phyloP scores from a whole-genome alignment of 2,329 filamentous ascomycete genomes.

The Pseudopithomyces maydicus region DNA sequence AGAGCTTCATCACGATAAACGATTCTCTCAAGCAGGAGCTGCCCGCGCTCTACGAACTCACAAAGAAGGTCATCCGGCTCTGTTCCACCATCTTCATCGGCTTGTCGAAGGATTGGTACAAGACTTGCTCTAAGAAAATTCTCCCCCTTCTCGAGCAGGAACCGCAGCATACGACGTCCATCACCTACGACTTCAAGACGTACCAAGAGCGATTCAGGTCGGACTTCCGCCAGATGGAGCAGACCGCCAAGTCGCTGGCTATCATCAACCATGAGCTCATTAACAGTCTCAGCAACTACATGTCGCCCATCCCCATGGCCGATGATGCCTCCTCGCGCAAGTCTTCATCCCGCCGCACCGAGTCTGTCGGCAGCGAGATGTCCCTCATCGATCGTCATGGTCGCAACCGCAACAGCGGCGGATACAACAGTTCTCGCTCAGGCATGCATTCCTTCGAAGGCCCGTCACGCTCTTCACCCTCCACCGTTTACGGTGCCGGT shows the following conservation, averaged over 20 bases:
- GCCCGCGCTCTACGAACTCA: slow-evolving; percentile 79
- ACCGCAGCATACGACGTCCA: slow-evolving; percentile 47
- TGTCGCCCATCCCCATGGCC: slow-evolving; percentile 56
- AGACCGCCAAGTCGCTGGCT: slow-evolving; percentile 70
- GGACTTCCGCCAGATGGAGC: slow-evolving; percentile 78
- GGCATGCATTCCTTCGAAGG: slow-evolving; percentile 33
- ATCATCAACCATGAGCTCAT: slow-evolving; percentile 76
- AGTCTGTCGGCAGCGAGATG: slow-evolving; percentile 47
- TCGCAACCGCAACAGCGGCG: slow-evolving; percentile 68
- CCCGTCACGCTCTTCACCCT: slow-evolving; percentile 34
- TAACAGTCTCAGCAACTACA: slow-evolving; percentile 64
- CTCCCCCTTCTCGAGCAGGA: slow-evolving; percentile 69
- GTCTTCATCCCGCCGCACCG: slow-evolving; percentile 50
- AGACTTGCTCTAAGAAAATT: slow-evolving; percentile 83
- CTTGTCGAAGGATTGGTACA: slow-evolving; percentile 83
- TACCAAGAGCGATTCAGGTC: slow-evolving; percentile 78
- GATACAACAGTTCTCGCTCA: slow-evolving; percentile 55
- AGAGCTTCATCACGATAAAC: slow-evolving; percentile 90
- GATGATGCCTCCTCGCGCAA: slow-evolving; percentile 50
- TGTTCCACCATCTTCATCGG: slow-evolving; percentile 83
- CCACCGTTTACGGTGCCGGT: slow-evolving; percentile 19
- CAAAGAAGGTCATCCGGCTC: slow-evolving; percentile 81
- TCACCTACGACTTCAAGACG: slow-evolving; percentile 71
- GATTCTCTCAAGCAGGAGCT: slow-evolving; percentile 92
- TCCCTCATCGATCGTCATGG: slow-evolving; percentile 50